Conservation (phyloP, 2,329 filamentous ascomycete species). For the Xylariaceae sp. region DNA sequence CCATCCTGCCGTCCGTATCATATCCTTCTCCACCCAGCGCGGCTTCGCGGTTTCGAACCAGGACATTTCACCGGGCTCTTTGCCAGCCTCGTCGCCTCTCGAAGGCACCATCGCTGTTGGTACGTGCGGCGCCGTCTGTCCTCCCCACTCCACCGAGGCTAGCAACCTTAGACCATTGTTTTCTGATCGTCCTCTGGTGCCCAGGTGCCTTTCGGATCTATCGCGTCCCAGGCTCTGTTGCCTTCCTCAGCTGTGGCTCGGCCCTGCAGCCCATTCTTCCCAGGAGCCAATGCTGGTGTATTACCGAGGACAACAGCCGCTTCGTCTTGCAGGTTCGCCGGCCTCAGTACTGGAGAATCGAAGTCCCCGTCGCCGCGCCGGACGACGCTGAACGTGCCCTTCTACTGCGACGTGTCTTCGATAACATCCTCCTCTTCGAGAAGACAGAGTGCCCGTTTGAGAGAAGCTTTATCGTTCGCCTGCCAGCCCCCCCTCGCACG, state of each 20-base stretch:
- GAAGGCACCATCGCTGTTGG: constrained; percentile 66
- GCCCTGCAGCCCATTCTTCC: constrained; percentile 82
- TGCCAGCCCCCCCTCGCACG: constrained; percentile 63
- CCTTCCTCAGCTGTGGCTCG: constrained; percentile 79
- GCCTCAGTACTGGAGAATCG: constrained; percentile 85
- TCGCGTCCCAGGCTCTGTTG: constrained; percentile 76
- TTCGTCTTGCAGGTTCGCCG: constrained; percentile 83
- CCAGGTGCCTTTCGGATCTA: constrained; percentile 78
- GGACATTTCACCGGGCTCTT: constrained; percentile 30
- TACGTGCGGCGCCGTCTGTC: constrained; percentile 34
- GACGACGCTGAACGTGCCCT: constrained; percentile 60
- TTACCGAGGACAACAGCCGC: constrained; percentile 71
- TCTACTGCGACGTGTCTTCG: constrained; percentile 63
- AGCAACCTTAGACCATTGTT: not conserved
- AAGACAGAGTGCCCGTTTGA: constrained; percentile 83
- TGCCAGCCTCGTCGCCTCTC: constrained; percentile 27
- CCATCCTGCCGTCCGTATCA: constrained; percentile 66
- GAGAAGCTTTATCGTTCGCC: constrained; percentile 65
- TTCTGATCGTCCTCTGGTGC: constrained; percentile 2
- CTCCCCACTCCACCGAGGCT: not conserved
- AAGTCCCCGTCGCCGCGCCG: constrained; percentile 62
- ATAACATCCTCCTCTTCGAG: constrained; percentile 75
- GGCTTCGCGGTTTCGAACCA: constrained; percentile 15
- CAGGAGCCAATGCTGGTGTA: constrained; percentile 89
- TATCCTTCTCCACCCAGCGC: constrained; percentile 39